Evolutionary conservation across 331 rosid genomes (phyloP).

Genomic region (Acacia pycnantha): DNA sequence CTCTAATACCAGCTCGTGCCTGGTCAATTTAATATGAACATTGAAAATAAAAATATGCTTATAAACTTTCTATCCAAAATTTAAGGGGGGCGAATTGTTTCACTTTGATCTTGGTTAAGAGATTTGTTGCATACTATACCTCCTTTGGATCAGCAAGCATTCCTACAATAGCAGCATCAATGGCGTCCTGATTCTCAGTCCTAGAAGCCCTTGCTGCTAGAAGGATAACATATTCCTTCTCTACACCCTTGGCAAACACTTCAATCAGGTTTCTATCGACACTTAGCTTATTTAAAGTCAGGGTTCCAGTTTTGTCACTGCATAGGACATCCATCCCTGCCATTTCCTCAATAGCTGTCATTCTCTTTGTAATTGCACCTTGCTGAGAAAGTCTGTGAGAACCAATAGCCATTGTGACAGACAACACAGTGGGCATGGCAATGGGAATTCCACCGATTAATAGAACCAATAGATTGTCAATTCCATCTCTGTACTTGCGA

Average conservation of each 20-base stretch:
- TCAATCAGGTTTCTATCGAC: slow-evolving; percentile 84
- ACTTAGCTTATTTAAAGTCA: slow-evolving; percentile 77
- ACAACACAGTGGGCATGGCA: slow-evolving; percentile 98
- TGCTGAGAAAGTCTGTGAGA: slow-evolving; percentile 97
- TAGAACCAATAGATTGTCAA: slow-evolving; percentile 89
- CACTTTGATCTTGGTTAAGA: background rate
- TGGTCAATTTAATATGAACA: slow-evolving; percentile 33
- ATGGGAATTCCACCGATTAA: slow-evolving; percentile 99
- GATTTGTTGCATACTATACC: slow-evolving; percentile 43
- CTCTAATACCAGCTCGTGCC: slow-evolving; percentile 96
- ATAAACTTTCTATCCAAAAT: background rate
- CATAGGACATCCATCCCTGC: slow-evolving; percentile 99
- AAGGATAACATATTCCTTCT: slow-evolving; percentile 83
- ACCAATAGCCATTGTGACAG: slow-evolving; percentile 99
- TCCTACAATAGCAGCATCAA: slow-evolving; percentile 96
- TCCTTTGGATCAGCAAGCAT: slow-evolving; percentile 99
- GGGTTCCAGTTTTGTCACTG: slow-evolving; percentile 97
- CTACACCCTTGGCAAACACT: slow-evolving; percentile 87
- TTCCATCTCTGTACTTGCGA: slow-evolving; percentile 86
- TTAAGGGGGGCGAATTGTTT: background rate
- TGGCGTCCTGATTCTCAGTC: slow-evolving; percentile 97
- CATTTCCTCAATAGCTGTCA: slow-evolving; percentile 99
- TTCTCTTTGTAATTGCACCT: slow-evolving; percentile 94
- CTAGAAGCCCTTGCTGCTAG: slow-evolving; percentile 99
- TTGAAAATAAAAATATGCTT: background rate